Conservation (phyloP, 2,329 filamentous ascomycete genomes). For the Aspergillus pseudotamarii region DNA sequence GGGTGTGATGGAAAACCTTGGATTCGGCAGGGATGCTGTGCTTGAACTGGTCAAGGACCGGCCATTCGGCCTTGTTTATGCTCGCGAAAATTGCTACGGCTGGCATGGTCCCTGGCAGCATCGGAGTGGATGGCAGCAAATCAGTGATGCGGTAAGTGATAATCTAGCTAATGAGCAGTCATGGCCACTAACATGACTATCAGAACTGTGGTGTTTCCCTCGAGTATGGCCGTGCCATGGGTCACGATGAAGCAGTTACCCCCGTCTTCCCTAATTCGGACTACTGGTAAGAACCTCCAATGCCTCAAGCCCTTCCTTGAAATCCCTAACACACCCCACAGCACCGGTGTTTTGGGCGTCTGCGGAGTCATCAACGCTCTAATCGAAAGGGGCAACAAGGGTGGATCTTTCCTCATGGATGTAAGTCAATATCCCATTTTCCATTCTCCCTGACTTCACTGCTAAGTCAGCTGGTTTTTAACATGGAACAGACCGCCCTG, state of each 20-base stretch:
- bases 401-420: constrained; percentile 8
- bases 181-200: neutral
- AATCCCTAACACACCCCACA: neutral
- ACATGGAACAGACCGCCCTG: constrained; percentile 3
- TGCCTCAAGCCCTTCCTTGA: neutral
- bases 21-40: constrained; percentile 62
- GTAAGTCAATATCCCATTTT: neutral
- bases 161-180: neutral
- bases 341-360: constrained; percentile 7
- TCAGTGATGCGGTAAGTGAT: constrained; percentile 64
- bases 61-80: constrained; percentile 67
- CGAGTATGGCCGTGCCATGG: constrained; percentile 52
- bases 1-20: constrained; percentile 64
- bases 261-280: constrained; percentile 50
- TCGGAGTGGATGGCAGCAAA: constrained; percentile 72
- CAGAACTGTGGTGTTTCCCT: constrained; percentile 48
- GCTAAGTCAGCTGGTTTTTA: neutral
- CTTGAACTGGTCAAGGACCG: constrained; percentile 57
- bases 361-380: constrained; percentile 1
- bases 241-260: constrained; percentile 48
- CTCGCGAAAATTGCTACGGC: constrained; percentile 75
- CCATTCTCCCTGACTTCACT: neutral
- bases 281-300: constrained; percentile 37
- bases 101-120: constrained; percentile 64
- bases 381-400: constrained; percentile 2